Evolutionary conservation across 345 rosid species (phyloP).

Genomic region (Eucalyptus albens): DNA sequence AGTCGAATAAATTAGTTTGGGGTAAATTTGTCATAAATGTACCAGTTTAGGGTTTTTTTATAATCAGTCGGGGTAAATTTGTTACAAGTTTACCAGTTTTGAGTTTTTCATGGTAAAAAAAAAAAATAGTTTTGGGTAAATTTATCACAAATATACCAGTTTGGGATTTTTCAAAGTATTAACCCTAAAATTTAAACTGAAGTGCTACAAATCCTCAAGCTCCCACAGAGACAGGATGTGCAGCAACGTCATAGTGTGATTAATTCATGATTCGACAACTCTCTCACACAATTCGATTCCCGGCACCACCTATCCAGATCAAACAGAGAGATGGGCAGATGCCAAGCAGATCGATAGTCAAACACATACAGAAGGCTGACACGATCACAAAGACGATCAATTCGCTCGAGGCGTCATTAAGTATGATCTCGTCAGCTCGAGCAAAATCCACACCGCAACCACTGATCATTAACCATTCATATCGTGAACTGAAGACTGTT

Average conservation of each 20-base stretch:
- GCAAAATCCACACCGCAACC: neutral
- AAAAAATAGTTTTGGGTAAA: too few relatives aligned
- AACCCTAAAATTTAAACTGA: neutral
- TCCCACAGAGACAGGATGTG: neutral
- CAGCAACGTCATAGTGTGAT: neutral
- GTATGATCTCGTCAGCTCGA: neutral
- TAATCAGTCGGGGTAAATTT: too few relatives aligned
- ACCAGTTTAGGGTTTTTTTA: too few relatives aligned
- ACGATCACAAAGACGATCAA: neutral
- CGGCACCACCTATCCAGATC: neutral
- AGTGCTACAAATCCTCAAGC: neutral
- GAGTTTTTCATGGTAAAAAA: too few relatives aligned
- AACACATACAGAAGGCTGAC: neutral
- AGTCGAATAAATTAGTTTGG: too few relatives aligned
- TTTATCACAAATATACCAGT: too few relatives aligned
- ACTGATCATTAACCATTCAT: neutral
- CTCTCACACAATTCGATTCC: neutral
- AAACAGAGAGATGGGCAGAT: too few relatives aligned
- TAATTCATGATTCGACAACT: neutral
- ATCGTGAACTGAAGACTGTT: slow-evolving; percentile 74
- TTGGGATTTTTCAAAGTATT: too few relatives aligned
- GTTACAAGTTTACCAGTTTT: too few relatives aligned
- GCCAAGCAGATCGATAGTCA: neutral
- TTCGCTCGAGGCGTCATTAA: neutral
- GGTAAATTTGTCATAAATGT: too few relatives aligned